A percentile compares a stretch with the other conserved stretches of the same genome.
Evolutionary conservation across 192 early-diverging fungal species (phyloP).

Genomic region (Coemansia sp.): DNA sequence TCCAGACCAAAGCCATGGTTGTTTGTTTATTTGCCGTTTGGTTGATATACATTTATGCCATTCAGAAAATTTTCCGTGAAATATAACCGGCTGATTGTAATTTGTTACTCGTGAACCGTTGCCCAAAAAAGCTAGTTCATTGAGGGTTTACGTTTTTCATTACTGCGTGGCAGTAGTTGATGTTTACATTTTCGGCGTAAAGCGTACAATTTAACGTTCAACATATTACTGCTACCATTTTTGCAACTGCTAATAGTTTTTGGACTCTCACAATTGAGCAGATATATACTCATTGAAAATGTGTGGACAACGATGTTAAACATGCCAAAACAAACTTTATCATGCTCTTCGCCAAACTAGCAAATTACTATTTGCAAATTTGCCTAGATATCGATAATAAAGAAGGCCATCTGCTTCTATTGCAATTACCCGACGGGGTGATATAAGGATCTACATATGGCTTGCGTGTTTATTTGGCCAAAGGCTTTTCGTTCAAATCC

Average conservation of each 20-base stretch:
- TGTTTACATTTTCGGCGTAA: background rate
- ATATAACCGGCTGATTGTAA: too few relatives aligned
- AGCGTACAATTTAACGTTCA: background rate
- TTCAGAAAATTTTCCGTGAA: too few relatives aligned
- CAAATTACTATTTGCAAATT: background rate
- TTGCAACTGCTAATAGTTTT: background rate
- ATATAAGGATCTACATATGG: background rate
- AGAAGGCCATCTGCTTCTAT: background rate
- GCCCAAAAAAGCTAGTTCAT: too few relatives aligned
- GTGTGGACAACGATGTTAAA: background rate
- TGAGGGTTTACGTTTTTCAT: slow-evolving; percentile 5
- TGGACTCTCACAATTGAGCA: too few relatives aligned
- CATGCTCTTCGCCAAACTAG: background rate
- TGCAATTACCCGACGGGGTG: background rate
- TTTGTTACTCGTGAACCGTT: too few relatives aligned
- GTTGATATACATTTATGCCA: too few relatives aligned
- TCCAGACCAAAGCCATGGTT: too few relatives aligned
- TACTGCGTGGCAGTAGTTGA: slow-evolving; percentile 1
- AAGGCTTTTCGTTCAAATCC: background rate
- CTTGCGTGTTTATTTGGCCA: background rate
- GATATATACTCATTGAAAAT: background rate
- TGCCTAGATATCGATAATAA: background rate
- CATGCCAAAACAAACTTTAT: background rate
- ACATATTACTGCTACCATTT: background rate
- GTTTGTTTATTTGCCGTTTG: too few relatives aligned